A percentile compares a stretch with the other conserved stretches of the same genome.
These are phyloP conservation scores for Wickerhamiella galacta DNA, from an alignment of 805 yeast species.

Conservation along the genomic window DNA sequence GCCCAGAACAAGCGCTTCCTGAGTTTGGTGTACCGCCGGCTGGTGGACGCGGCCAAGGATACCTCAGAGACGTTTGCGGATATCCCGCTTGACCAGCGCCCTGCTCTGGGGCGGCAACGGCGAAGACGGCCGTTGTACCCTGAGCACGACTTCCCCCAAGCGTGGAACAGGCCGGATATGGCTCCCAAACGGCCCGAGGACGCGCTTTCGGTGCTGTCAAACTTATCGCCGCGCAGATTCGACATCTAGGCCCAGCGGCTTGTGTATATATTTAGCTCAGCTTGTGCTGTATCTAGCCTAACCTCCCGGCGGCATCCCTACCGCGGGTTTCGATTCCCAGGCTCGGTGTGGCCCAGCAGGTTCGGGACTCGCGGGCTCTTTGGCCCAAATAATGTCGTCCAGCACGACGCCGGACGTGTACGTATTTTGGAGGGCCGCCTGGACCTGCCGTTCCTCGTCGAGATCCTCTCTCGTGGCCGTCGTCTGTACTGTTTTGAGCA, in stretches of 20 bases:
- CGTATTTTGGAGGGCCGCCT: constrained; percentile 13
- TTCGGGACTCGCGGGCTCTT: too few species aligned
- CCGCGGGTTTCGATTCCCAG: too few species aligned
- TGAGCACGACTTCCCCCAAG: constrained; percentile 46
- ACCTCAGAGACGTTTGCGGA: constrained; percentile 47
- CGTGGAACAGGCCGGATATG: constrained; percentile 63
- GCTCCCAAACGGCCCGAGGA: constrained; percentile 36
- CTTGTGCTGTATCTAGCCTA: too few species aligned
- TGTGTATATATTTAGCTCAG: too few species aligned
- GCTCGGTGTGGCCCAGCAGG: too few species aligned
- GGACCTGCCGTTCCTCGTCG: constrained; percentile 13
- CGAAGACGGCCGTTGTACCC: constrained; percentile 27
- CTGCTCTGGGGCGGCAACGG: constrained; percentile 32
- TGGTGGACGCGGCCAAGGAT: constrained; percentile 51
- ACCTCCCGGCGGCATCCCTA: too few species aligned
- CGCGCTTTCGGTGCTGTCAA: constrained; percentile 7
- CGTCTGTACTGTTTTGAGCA: constrained; percentile 9
- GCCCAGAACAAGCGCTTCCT: constrained; percentile 72
- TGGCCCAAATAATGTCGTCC: constrained; percentile 12
- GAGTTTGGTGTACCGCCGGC: constrained; percentile 42
- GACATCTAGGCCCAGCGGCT: too few species aligned
- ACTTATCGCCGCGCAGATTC: background rate
- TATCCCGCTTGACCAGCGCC: constrained; percentile 69
- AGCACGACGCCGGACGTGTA: constrained; percentile 16
- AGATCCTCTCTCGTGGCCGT: constrained; percentile 9